Evolutionary conservation across 2,329 filamentous ascomycete species (phyloP).

Genomic region (Calonectria hawksworthii): DNA sequence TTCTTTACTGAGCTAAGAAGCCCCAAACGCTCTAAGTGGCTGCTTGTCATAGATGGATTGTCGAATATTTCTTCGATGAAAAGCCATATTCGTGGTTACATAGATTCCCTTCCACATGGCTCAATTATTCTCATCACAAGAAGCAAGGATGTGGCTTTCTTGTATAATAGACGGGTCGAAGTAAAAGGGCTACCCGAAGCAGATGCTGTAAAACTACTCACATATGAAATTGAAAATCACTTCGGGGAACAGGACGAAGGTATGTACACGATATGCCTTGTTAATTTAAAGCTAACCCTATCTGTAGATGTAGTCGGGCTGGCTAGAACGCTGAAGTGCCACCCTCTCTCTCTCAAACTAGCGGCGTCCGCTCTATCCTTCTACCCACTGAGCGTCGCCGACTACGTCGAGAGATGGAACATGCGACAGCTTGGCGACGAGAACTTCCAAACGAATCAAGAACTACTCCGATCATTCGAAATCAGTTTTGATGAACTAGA

Average conservation of each 20-base stretch:
- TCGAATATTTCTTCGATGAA: not conserved
- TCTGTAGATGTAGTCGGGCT: not conserved
- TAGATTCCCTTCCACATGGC: not conserved
- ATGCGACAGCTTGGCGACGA: not conserved
- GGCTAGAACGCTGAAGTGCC: slow-evolving; percentile 3
- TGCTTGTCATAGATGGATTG: slow-evolving; percentile 7
- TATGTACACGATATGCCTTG: not conserved
- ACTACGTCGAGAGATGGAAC: slow-evolving; percentile 6
- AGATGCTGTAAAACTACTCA: not conserved
- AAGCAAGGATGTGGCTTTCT: not conserved
- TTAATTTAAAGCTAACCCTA: not conserved
- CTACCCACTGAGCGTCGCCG: not conserved
- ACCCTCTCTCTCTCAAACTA: not conserved
- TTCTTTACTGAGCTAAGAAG: slow-evolving; percentile 3
- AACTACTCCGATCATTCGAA: not conserved
- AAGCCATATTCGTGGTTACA: not conserved
- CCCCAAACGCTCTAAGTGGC: not conserved
- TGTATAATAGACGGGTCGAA: not conserved
- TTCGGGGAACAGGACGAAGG: not conserved
- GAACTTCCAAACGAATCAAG: not conserved
- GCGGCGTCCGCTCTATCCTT: not conserved
- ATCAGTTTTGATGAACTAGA: not conserved
- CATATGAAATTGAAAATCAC: not conserved
- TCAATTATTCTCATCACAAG: slow-evolving; percentile 5
- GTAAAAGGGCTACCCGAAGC: not conserved